Evolutionary conservation across 352 stramenopile species (phyloP), one percentile per base, ranked within the genome.

Genomic region (Globisporangium ultimum): DNA sequence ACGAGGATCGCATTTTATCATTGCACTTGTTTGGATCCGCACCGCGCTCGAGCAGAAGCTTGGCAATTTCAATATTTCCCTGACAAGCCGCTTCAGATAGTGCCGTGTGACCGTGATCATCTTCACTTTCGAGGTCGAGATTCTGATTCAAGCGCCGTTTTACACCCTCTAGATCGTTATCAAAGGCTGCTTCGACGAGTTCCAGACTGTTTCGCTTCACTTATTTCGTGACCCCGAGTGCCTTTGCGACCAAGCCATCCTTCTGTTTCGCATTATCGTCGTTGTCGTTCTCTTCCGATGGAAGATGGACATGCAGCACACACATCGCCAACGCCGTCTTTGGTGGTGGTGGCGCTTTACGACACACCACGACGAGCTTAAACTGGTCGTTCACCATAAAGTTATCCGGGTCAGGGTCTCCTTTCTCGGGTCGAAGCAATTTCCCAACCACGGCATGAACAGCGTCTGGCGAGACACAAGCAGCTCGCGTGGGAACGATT

Each of bases 141-240:
- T 90, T 93, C 54, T 96, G 91, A 45, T 93, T 86, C 5, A 97
- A 50, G 48, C 68, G 81, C 13, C 75, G 71, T 9, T 85, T 66
- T 6, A 97, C 68, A 2, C 68, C 72, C 0, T 88, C 84, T 18
- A 96, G 55, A 17, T 97, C 86, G 32, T 88, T 80, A 41, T 97
- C 90, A 60, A 97, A 97, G 18, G 86, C 88, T 22, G 81, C 84
- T 63, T 97, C 90, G 24, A 97, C 88, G 15, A 97, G 61, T 42
- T 95, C 78, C 0, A 74, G 48, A 22, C 77, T 93, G 60, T 96
- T 97, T 21, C 80, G 69, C 49, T 81, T 87, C 5, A 73, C 68
- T 46, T 89, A 76, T 55, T 87, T 85, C 11, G 55, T 34, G 5
- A 92, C 67, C 12, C 82, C 82, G 3, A 92, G 66, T 0, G 73